Conservation (phyloP, 805 yeast genomes). For the Kazachstania taianensis region DNA sequence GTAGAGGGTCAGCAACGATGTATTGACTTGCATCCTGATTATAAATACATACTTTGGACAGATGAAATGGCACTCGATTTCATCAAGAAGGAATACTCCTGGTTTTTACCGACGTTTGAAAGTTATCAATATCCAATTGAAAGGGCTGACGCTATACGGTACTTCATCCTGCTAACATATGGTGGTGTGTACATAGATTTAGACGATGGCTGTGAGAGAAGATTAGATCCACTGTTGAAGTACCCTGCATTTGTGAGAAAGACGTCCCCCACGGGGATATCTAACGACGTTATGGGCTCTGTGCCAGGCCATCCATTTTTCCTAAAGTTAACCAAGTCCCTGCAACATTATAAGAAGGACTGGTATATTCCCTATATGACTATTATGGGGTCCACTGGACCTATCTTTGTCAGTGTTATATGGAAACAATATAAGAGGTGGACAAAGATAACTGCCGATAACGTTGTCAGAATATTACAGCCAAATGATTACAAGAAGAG, state of each 20-base stretch:
- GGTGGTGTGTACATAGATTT: slow-evolving; percentile 89
- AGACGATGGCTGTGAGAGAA: slow-evolving; percentile 78
- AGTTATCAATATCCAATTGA: slow-evolving; percentile 70
- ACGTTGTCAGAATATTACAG: slow-evolving; percentile 56
- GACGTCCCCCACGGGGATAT: slow-evolving; percentile 82
- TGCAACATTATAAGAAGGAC: slow-evolving; percentile 54
- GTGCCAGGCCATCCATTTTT: slow-evolving; percentile 83
- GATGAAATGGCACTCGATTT: slow-evolving; percentile 74
- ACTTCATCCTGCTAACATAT: slow-evolving; percentile 69
- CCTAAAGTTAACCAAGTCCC: slow-evolving; percentile 52
- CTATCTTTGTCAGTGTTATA: slow-evolving; percentile 72
- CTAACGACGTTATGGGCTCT: slow-evolving; percentile 89
- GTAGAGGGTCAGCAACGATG: slow-evolving; percentile 65
- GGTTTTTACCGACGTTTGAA: slow-evolving; percentile 79
- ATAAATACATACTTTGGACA: slow-evolving; percentile 83
- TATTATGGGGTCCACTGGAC: slow-evolving; percentile 90
- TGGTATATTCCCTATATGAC: slow-evolving; percentile 85
- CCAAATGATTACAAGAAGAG: slow-evolving; percentile 64
- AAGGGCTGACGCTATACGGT: slow-evolving; percentile 85
- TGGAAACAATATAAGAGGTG: slow-evolving; percentile 83
- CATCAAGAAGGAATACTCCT: slow-evolving; percentile 67
- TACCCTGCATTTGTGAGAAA: slow-evolving; percentile 82
- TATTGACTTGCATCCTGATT: slow-evolving; percentile 74
- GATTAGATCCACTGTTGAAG: slow-evolving; percentile 68
- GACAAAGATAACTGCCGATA: slow-evolving; percentile 55